Percentiles rank a stretch among this genome's conserved stretches.
Conservation (phyloP, 164 flowering plant species). For the Tinospora cordifolia region DNA sequence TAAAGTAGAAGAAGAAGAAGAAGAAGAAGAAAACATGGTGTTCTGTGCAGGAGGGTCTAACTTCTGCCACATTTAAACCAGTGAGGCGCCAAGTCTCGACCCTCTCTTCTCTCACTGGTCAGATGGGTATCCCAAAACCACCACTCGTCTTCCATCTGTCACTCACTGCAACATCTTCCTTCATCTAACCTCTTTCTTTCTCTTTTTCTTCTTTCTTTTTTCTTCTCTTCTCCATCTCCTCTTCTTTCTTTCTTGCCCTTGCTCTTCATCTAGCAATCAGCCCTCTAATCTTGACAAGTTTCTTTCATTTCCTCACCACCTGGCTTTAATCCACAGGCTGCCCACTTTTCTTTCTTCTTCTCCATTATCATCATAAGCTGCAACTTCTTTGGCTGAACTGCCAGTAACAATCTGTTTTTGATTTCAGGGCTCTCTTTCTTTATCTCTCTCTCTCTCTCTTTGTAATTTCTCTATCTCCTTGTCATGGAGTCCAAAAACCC, state of each 20-base stretch:
- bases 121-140: constrained; percentile 21
- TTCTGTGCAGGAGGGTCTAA: background rate
- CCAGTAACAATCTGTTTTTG: background rate
- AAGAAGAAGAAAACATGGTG: constrained; percentile 1
- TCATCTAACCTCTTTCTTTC: background rate
- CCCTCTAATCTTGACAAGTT: constrained; percentile 7
- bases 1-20: background rate
- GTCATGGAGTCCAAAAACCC: constrained; percentile 6
- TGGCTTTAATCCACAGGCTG: constrained; percentile 4
- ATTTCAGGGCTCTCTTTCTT: background rate
- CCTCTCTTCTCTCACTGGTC: constrained; percentile 7
- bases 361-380: background rate
- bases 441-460: no score
- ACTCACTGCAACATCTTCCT: background rate
- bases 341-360: background rate
- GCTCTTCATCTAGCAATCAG: background rate
- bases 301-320: constrained; percentile 10
- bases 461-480: background rate
- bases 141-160: constrained; percentile 14
- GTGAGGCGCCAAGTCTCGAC: constrained; percentile 14
- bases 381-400: background rate
- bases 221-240: constrained; percentile 7
- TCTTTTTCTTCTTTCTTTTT: background rate
- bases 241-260: background rate
- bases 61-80: constrained; percentile 3